phyloP scores from a whole-genome alignment of 192 early-diverging fungal genomes.

The Gonapodya prolifera region DNA sequence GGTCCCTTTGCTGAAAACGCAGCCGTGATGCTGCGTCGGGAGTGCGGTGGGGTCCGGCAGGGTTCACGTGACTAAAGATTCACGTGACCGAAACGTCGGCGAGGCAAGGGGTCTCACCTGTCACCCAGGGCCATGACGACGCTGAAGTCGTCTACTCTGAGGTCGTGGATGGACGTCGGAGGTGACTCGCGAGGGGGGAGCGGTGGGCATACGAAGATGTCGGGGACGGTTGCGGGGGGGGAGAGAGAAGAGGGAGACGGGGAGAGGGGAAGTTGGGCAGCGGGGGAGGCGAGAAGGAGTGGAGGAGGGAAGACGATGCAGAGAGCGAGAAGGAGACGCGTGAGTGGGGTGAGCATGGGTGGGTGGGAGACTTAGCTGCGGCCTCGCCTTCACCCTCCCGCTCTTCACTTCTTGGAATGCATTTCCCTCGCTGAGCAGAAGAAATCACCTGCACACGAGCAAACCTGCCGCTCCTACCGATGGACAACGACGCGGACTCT shows the following conservation, averaged over 20 bases:
- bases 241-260: background rate
- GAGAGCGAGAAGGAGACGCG: too few relatives aligned
- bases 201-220: conserved; percentile 19
- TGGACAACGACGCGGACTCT: too few relatives aligned
- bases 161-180: conserved; percentile 29
- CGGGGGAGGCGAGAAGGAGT: background rate
- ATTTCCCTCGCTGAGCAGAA: too few relatives aligned
- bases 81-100: background rate
- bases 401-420: too few relatives aligned
- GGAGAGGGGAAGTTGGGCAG: background rate
- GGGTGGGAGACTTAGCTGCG: too few relatives aligned
- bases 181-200: conserved; percentile 20
- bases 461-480: too few relatives aligned
- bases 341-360: too few relatives aligned
- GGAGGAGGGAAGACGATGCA: too few relatives aligned
- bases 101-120: conserved; percentile 10
- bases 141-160: conserved; percentile 39
- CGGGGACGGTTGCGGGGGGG: background rate
- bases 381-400: too few relatives aligned
- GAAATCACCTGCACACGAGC: too few relatives aligned
- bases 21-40: conserved; percentile 28
- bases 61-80: background rate
- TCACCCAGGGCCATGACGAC: conserved; percentile 41
- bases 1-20: conserved; percentile 31
- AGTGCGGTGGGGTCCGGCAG: background rate